phyloP scores from a whole-genome alignment of 129 eudicot species.

The Logfia minima region DNA sequence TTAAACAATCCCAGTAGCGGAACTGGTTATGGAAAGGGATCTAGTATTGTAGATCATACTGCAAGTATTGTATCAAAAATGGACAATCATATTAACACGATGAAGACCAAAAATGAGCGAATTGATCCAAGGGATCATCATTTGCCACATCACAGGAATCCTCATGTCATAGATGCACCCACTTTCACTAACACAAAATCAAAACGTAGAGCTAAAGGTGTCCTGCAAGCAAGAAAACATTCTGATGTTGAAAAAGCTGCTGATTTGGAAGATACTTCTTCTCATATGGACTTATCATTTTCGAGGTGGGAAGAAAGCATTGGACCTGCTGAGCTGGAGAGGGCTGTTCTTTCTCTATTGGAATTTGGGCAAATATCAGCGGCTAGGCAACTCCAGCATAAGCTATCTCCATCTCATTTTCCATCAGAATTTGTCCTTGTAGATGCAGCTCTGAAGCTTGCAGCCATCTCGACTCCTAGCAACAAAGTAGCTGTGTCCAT shows the following conservation, averaged over 20 bases:
- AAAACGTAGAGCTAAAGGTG: slow-evolving; percentile 69
- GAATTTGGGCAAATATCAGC: slow-evolving; percentile 95
- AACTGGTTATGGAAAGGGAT: slow-evolving; percentile 50
- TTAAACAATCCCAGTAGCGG: slow-evolving; percentile 42
- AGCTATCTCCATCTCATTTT: slow-evolving; percentile 65
- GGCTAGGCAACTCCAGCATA: slow-evolving; percentile 90
- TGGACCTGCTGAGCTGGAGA: slow-evolving; percentile 88
- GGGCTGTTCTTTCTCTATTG: slow-evolving; percentile 89
- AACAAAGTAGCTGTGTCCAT: slow-evolving; percentile 45
- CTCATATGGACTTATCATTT: slow-evolving; percentile 53
- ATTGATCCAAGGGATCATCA: neutral
- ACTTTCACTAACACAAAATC: slow-evolving; percentile 47
- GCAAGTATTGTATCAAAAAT: slow-evolving; percentile 73
- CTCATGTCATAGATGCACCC: slow-evolving; percentile 52
- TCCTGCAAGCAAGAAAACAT: slow-evolving; percentile 50
- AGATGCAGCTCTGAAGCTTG: slow-evolving; percentile 83
- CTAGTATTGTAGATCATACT: slow-evolving; percentile 73
- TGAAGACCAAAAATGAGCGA: slow-evolving; percentile 40
- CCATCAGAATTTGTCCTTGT: slow-evolving; percentile 73
- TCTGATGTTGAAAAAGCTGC: slow-evolving; percentile 58
- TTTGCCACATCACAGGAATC: slow-evolving; percentile 32
- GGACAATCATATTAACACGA: slow-evolving; percentile 74
- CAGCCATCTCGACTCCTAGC: slow-evolving; percentile 72
- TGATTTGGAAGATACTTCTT: slow-evolving; percentile 56
- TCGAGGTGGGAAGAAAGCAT: slow-evolving; percentile 98